Percentiles rank a stretch among this genome's conserved stretches.
These are phyloP conservation scores for Pseudonitzschia delicatissima DNA, from an alignment of 108 stramenopile species.

Conservation along the genomic window DNA sequence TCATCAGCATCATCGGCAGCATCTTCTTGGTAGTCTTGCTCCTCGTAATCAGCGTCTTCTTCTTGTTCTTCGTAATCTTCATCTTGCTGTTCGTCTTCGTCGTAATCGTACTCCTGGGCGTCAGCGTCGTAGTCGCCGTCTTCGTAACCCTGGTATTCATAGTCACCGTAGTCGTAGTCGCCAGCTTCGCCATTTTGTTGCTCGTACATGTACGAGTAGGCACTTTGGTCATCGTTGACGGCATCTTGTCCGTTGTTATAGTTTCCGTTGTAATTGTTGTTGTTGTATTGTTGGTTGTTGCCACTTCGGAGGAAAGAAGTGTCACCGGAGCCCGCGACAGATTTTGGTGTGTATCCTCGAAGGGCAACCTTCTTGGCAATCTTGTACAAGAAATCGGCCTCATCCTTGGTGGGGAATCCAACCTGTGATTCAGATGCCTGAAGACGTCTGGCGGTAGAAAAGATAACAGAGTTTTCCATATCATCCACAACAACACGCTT, in stretches of 20 bases:
- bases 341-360: slow-evolving; percentile 22
- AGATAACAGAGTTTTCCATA: slow-evolving; percentile 27
- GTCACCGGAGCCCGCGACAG: slow-evolving; percentile 3
- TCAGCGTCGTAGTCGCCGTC: not conserved
- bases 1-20: not conserved
- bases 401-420: slow-evolving; percentile 32
- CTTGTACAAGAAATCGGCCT: slow-evolving; percentile 35
- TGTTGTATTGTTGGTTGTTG: not conserved
- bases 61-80: not conserved
- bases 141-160: not conserved
- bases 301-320: not conserved
- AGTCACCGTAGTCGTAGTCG: not conserved
- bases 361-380: slow-evolving; percentile 43
- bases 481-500: slow-evolving; percentile 23
- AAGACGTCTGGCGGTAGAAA: slow-evolving; percentile 26
- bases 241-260: not conserved
- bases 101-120: not conserved
- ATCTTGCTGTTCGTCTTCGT: not conserved
- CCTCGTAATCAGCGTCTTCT: not conserved
- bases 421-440: slow-evolving; percentile 8
- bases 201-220: too few species aligned
- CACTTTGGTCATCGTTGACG: not conserved
- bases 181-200: too few species aligned
- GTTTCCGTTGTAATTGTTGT: not conserved
- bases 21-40: not conserved